These are phyloP conservation scores for Limonium bicolor DNA, from an alignment of 148 eudicot genomes.

Conservation along the genomic window DNA sequence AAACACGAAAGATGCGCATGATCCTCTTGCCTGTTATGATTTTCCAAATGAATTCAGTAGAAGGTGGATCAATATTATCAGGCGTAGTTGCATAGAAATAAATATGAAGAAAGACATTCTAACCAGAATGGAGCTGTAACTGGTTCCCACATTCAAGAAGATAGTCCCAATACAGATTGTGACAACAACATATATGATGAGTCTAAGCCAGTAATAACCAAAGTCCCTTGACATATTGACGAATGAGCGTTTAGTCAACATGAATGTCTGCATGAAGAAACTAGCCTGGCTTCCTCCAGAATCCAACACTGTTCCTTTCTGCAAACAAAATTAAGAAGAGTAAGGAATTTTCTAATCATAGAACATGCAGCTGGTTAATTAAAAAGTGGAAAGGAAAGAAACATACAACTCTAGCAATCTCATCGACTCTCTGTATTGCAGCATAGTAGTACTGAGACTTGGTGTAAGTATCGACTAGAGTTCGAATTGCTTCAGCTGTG, in stretches of 20 bases:
- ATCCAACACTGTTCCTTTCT: constrained; percentile 94
- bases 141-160: constrained; percentile 70
- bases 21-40: constrained; percentile 63
- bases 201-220: constrained; percentile 94
- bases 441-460: constrained; percentile 56
- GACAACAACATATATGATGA: constrained; percentile 73
- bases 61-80: not conserved
- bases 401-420: constrained; percentile 64
- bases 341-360: not conserved
- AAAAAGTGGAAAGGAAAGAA: not conserved
- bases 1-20: constrained; percentile 88
- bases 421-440: constrained; percentile 56
- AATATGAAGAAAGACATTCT: not conserved
- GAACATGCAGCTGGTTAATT: not conserved
- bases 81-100: too few relatives aligned
- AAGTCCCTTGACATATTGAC: constrained; percentile 97
- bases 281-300: constrained; percentile 95
- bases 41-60: not conserved
- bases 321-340: constrained; percentile 5
- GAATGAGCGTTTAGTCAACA: constrained; percentile 75
- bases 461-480: constrained; percentile 39
- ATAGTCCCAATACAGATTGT: constrained; percentile 88
- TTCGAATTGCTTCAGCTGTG: constrained; percentile 75
- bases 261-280: constrained; percentile 67
- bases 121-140: constrained; percentile 76